phyloP scores from a whole-genome alignment of 495 filamentous ascomycete genomes.

The Talaromyces wortmannii region DNA sequence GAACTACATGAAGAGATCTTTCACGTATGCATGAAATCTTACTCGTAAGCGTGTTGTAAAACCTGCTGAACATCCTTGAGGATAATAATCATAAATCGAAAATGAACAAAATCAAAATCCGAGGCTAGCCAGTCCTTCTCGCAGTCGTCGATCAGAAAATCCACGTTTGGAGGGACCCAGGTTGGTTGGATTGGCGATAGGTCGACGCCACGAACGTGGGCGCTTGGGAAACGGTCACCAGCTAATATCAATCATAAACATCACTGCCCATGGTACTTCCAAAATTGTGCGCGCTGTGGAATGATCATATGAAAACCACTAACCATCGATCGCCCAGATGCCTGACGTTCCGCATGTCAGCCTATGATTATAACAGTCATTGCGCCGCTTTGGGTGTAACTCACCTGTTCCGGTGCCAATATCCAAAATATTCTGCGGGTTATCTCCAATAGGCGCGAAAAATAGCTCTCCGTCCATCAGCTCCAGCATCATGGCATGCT shows the following conservation, averaged over 20 bases:
- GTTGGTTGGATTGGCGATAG: constrained; percentile 44
- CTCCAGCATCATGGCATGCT: constrained; percentile 40
- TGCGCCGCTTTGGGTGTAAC: background rate
- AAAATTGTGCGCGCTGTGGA: background rate
- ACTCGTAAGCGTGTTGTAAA: background rate
- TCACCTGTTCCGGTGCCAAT: constrained; percentile 44
- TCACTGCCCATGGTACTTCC: background rate
- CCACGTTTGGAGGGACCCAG: constrained; percentile 25
- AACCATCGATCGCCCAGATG: constrained; percentile 40
- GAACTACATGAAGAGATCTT: background rate
- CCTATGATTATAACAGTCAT: background rate
- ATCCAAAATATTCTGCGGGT: constrained; percentile 32
- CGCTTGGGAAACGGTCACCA: constrained; percentile 20
- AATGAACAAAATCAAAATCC: constrained; percentile 40
- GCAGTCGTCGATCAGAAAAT: constrained; percentile 25
- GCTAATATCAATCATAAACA: constrained; percentile 35
- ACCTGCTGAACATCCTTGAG: constrained; percentile 22
- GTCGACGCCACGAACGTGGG: constrained; percentile 37
- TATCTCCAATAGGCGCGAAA: constrained; percentile 32
- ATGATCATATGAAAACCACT: background rate
- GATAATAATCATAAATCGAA: constrained; percentile 35
- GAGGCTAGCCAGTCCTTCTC: constrained; percentile 18
- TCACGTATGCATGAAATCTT: background rate
- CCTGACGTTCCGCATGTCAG: constrained; percentile 14
- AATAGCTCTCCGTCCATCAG: constrained; percentile 33